phyloP scores from a whole-genome alignment of 2,329 filamentous ascomycete genomes.

The Ophiostoma fasciatum region DNA sequence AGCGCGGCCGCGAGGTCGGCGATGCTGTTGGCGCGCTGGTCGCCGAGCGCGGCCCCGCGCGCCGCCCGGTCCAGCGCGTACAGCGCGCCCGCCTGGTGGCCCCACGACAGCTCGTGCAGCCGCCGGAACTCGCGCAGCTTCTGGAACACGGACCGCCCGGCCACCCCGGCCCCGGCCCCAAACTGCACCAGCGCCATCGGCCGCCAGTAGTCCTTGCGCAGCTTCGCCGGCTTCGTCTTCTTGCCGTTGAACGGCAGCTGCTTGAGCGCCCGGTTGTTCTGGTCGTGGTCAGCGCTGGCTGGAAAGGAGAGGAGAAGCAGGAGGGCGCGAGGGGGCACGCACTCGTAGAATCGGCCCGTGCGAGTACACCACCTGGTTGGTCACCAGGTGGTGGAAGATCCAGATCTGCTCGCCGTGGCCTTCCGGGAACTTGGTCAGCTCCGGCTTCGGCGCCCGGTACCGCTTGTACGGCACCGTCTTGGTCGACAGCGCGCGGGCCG shows the following conservation, averaged over 20 bases:
- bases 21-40: slow-evolving; percentile 46
- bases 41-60: slow-evolving; percentile 37
- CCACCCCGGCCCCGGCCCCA: slow-evolving; percentile 30
- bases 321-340: too few relatives aligned
- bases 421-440: slow-evolving; percentile 16
- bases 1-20: slow-evolving; percentile 49
- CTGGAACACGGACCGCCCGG: slow-evolving; percentile 46
- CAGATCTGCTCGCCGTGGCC: slow-evolving; percentile 44
- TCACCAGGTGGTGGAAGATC: slow-evolving; percentile 35
- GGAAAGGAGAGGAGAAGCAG: neutral
- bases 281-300: neutral
- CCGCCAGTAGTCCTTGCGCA: slow-evolving; percentile 54
- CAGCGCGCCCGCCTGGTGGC: slow-evolving; percentile 25
- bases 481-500: slow-evolving; percentile 23
- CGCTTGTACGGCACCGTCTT: slow-evolving; percentile 7
- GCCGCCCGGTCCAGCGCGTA: slow-evolving; percentile 25
- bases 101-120: slow-evolving; percentile 49
- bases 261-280: slow-evolving; percentile 16
- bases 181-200: slow-evolving; percentile 47
- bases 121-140: slow-evolving; percentile 49
- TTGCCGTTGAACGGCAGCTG: slow-evolving; percentile 50
- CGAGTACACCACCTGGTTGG: slow-evolving; percentile 38
- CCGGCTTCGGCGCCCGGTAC: slow-evolving; percentile 13
- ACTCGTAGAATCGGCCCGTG: slow-evolving; percentile 31
- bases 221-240: slow-evolving; percentile 45